A percentile compares a stretch with the other conserved stretches of the same genome.
Evolutionary conservation across 106 monocot genomes (phyloP).

Genomic region (Ottelia alismoides): DNA sequence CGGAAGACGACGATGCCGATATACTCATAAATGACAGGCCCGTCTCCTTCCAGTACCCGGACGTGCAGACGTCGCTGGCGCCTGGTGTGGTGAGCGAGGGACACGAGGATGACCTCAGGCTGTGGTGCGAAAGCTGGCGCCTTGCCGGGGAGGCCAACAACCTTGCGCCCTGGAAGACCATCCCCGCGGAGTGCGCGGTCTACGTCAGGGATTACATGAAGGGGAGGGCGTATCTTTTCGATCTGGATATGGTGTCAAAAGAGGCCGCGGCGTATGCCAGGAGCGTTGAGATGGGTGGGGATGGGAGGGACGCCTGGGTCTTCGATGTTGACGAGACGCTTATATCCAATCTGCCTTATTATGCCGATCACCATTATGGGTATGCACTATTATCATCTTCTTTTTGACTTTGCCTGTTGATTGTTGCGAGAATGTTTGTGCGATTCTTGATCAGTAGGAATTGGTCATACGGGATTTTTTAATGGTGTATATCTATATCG

Average conservation of each 20-base stretch:
- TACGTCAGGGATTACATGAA: slow-evolving; percentile 11
- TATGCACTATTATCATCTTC: background rate
- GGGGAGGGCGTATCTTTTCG: slow-evolving; percentile 6
- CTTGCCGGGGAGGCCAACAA: slow-evolving; percentile 14
- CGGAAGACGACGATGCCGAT: no score
- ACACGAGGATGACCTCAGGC: no score
- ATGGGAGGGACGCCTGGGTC: slow-evolving; percentile 9
- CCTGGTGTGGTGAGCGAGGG: no score
- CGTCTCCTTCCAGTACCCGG: no score
- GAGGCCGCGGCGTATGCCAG: slow-evolving; percentile 5
- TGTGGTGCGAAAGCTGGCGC: slow-evolving; percentile 18
- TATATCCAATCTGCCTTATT: slow-evolving; percentile 15
- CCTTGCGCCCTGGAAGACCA: slow-evolving; percentile 6
- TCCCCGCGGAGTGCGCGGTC: slow-evolving; percentile 7
- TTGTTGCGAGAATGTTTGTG: no score
- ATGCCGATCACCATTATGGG: background rate
- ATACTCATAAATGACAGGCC: no score
- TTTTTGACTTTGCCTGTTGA: background rate
- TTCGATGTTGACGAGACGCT: slow-evolving; percentile 23
- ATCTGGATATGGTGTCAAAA: background rate
- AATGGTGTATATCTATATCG: no score
- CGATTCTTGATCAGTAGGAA: no score
- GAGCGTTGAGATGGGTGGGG: background rate
- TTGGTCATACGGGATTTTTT: no score
- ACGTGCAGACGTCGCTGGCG: no score